Percentiles rank a stretch among this genome's conserved stretches.
Evolutionary conservation across 148 eudicot species (phyloP).

Genomic region (Persicaria tinctoria): DNA sequence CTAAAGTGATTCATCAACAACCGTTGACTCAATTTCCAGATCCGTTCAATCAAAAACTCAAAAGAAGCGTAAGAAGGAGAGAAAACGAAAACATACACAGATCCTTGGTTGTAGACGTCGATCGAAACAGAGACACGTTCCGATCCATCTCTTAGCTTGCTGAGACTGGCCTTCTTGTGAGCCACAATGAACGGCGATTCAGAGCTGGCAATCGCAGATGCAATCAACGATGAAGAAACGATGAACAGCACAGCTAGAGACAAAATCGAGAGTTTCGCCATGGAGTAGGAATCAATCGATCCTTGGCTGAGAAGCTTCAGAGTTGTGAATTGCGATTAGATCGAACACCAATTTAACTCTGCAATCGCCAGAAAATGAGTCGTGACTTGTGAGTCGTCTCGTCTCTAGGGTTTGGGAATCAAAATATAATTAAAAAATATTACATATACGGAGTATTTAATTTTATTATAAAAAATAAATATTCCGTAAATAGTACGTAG

Average conservation of each 20-base stretch:
- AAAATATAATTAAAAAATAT: background rate
- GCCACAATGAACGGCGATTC: constrained; percentile 43
- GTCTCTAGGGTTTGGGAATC: background rate
- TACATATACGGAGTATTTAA: background rate
- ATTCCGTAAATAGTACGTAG: background rate
- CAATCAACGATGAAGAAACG: constrained; percentile 10
- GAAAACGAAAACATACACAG: constrained; percentile 21
- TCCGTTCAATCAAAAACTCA: background rate
- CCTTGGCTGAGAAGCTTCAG: background rate
- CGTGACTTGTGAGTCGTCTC: background rate
- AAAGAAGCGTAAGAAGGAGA: background rate
- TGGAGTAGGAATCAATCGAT: constrained; percentile 1
- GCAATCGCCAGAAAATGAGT: background rate
- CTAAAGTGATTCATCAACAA: background rate
- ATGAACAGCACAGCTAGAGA: constrained; percentile 15
- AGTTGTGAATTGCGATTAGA: background rate
- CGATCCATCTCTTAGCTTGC: constrained; percentile 28
- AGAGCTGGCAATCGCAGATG: constrained; percentile 18
- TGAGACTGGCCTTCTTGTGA: constrained; percentile 43
- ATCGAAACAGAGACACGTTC: constrained; percentile 39
- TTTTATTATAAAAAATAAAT: background rate
- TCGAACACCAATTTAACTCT: background rate
- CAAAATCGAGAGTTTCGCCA: constrained; percentile 2
- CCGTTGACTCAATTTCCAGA: background rate
- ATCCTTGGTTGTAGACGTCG: constrained; percentile 46